Evolutionary conservation across 2,329 filamentous ascomycete genomes (phyloP).

Genomic region (Cadophora malorum): DNA sequence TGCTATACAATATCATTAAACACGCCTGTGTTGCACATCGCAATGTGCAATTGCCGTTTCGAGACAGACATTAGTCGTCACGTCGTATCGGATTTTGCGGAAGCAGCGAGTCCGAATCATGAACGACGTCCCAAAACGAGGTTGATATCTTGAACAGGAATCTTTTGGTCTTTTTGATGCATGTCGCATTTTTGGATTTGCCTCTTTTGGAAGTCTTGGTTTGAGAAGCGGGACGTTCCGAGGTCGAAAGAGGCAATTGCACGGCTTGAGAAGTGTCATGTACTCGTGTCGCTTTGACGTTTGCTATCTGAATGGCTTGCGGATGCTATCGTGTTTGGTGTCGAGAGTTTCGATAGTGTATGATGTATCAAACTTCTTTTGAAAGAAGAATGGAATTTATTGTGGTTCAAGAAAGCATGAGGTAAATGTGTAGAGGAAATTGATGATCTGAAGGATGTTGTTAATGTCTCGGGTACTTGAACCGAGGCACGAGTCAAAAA

Average conservation of each 20-base stretch:
- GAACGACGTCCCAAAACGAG: neutral
- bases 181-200: constrained; percentile 11
- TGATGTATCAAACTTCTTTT: neutral
- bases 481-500: neutral
- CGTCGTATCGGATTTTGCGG: neutral
- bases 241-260: constrained; percentile 14
- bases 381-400: neutral
- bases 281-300: neutral
- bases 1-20: neutral
- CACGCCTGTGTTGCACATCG: constrained; percentile 13
- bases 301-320: neutral
- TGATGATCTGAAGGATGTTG: neutral
- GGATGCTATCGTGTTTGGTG: neutral
- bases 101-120: neutral
- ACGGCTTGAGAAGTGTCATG: neutral
- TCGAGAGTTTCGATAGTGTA: neutral
- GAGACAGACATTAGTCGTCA: neutral
- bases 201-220: constrained; percentile 3
- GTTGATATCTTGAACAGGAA: neutral
- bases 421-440: neutral
- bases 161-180: neutral
- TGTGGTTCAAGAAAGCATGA: too few relatives aligned
- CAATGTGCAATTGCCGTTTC: constrained; percentile 8
- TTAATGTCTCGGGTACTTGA: neutral
- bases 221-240: neutral